phyloP scores from a whole-genome alignment of 2,329 filamentous ascomycete genomes.

The Arthroderma sp. region DNA sequence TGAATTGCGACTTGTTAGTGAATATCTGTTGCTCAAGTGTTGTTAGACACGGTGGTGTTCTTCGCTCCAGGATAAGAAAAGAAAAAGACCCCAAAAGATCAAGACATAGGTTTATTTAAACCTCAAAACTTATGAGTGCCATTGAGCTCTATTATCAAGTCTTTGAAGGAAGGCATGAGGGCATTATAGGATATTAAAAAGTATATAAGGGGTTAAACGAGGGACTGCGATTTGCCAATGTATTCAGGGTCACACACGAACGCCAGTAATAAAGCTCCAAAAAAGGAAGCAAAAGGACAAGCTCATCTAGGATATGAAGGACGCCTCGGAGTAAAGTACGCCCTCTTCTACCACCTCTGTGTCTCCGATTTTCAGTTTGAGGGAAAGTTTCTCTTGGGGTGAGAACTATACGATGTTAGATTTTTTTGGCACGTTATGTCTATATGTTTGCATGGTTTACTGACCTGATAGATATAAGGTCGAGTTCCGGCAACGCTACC shows the following conservation, averaged over 20 bases:
- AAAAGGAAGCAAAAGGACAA: neutral
- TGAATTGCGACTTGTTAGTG: too few relatives aligned
- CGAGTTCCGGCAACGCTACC: conserved; percentile 79
- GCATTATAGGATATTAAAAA: too few relatives aligned
- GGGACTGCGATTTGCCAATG: too few relatives aligned
- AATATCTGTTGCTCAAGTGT: too few relatives aligned
- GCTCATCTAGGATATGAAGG: conserved; percentile 63
- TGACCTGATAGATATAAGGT: conserved; percentile 93
- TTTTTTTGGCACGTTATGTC: neutral
- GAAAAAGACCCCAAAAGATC: too few relatives aligned
- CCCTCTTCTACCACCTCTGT: conserved; percentile 68
- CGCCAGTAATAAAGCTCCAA: conserved; percentile 9
- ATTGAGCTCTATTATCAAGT: too few relatives aligned
- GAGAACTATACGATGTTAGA: conserved; percentile 46
- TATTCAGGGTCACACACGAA: conserved; percentile 4
- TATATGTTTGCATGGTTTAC: conserved; percentile 13
- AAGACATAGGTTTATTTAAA: too few relatives aligned
- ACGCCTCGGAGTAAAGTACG: conserved; percentile 71
- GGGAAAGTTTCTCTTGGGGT: conserved; percentile 49
- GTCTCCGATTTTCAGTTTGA: conserved; percentile 78
- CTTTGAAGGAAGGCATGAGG: too few relatives aligned
- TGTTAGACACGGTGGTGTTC: too few relatives aligned
- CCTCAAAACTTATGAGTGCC: too few relatives aligned
- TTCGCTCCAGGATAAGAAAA: too few relatives aligned
- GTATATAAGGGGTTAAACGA: too few relatives aligned